Percentiles rank a stretch among this genome's conserved stretches.
phyloP scores from a whole-genome alignment of 2,329 filamentous ascomycete species.

The Cordyceps javanica region DNA sequence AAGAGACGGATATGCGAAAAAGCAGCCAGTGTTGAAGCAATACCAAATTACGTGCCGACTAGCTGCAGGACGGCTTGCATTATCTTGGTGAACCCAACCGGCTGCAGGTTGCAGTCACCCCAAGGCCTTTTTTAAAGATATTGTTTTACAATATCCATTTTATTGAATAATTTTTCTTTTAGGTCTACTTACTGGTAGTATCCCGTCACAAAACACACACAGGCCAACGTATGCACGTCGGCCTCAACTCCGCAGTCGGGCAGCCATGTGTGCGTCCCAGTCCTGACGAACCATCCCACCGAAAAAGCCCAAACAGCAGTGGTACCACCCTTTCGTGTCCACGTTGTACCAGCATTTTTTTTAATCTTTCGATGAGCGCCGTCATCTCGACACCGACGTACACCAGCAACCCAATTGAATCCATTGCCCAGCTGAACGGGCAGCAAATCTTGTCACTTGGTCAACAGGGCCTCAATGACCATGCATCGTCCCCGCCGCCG shows the following conservation, averaged over 20 bases:
- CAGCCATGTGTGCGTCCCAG: background rate
- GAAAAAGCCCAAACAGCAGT: background rate
- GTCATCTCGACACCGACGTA: background rate
- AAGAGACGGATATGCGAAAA: background rate
- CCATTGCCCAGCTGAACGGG: background rate
- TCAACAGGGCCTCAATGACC: background rate
- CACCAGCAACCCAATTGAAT: background rate
- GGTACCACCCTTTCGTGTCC: background rate
- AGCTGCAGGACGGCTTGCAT: too few species aligned
- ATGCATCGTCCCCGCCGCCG: slow-evolving; percentile 1
- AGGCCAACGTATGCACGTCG: slow-evolving; percentile 9
- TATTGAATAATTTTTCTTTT: background rate
- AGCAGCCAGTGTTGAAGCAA: too few species aligned
- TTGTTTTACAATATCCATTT: too few species aligned
- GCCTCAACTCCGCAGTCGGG: slow-evolving; percentile 12
- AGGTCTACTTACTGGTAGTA: too few species aligned
- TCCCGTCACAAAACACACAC: too few species aligned
- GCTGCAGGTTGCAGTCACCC: background rate
- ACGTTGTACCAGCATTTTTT: background rate
- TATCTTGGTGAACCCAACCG: slow-evolving; percentile 5
- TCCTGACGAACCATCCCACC: background rate
- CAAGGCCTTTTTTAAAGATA: background rate
- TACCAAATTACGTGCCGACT: too few species aligned
- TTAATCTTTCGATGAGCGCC: background rate
- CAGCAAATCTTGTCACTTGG: slow-evolving; percentile 5